Evolutionary conservation across 2,329 filamentous ascomycete species (phyloP), one percentile per base, ranked within the genome.

Genomic region (Nemania sp.): DNA sequence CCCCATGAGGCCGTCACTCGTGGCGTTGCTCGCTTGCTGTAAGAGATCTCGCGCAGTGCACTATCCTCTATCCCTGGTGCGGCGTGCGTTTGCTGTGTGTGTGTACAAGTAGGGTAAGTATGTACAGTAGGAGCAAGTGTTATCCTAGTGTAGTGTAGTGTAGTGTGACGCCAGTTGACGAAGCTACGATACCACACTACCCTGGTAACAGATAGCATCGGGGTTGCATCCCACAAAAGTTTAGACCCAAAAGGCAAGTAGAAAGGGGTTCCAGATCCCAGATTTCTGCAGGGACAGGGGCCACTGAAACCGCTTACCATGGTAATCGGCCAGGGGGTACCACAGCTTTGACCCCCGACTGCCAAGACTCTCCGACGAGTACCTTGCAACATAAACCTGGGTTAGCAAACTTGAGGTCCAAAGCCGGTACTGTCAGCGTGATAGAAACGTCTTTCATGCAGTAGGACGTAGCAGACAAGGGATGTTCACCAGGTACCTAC

Each of bases 281-380:
- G 65, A 68, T 68, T 66, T 67, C 65, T 71, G 72, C 71, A 68
- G 65, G 67, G 67, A 68, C 70, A 71, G 63, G 72, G 71, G 60
- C 65, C 21, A 54, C 54, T 71, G 71, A 71, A 74, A 74, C 72
- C 66, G 67, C 67, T 69, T 68, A 67, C 68, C 54, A 45, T 60
- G 50, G 67, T 65, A 64, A 56, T 64, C 57, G 55, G 63, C 62
- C 62, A 69, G 65, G 70, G 67, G 61, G 4, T 21, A 42, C 47
- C 45, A 39, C 46, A 25, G 55, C 62, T 59, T 59, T 59, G 56
- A 62, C 59, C 62, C 61, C 59, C 61, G 40, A 57, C 59, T 25
- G 59, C 62, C 62, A 62, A 64, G 62, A 50, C 40, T 17, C 34
- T 55, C 51, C 59, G 55, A 56, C 51, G 47, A 54, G 21, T 43